Base-by-base conservation (phyloP, 192 early-diverging fungal species). In the Backusella morwellensis region DNA sequence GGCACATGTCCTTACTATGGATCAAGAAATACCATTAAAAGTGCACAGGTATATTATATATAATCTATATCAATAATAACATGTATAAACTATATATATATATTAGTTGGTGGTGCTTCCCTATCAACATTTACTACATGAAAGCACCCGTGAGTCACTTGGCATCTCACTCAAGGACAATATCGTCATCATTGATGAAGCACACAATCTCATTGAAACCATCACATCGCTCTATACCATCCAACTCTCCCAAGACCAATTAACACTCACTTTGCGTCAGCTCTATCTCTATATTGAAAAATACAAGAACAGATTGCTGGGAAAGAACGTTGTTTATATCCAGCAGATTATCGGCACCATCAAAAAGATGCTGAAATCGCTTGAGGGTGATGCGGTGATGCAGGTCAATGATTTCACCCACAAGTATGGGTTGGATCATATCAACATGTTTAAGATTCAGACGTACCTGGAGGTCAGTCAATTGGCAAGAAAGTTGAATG, bases 101-200 rank as follows among this genome's bases (percentile, higher is more conserved):
- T 19, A 42, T 23, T 82, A 95, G 83, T 82, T 97, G 9, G 92
- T 98, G 0, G 91, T 92, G n/a, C 76, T 98, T 35, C 97, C 97
- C 2, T 98, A 98, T 81, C 93, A 94, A 69, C 86, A 94, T 66
- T 78, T 97, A 68, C 82, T 97, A n/a, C 92, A 93, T 52, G 86
- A 87, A 66, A 80, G 88, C 0, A 90, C 94, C 0, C 82, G 97
- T 29, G 93, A 95, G 68, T 88, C 93, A 0, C 84, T 93, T 73
- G 92, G 92, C 7, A 86, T 98, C 4, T 81, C 86, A 7, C 76
- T 97, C 9, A 88, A 90, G 41, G 80, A 84, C 75, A 93, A 91
- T 35, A 85, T 98, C 35, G 91, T 98, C 1, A 91, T 98, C 19
- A 83, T 98, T 40, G 97, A 96, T 85, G 92, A 95, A 80, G 93